Evolutionary conservation across 805 yeast species (phyloP), one percentile per base, ranked within the genome.

Genomic region (Candida cerambycidarum): DNA sequence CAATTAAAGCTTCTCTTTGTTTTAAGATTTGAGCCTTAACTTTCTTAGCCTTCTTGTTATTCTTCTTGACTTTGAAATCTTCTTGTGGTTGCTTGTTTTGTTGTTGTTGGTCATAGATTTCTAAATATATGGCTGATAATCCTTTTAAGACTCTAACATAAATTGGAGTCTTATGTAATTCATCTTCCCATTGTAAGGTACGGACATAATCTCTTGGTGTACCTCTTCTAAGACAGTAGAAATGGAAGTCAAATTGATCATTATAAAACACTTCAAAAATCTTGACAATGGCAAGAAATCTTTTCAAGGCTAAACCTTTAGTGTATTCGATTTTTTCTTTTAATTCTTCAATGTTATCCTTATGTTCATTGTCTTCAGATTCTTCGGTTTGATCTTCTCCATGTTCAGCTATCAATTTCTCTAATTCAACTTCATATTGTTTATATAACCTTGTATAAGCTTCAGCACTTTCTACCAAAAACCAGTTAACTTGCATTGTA

Each of bases 161-260:
- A 40, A 85, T 75, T 3, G 95, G 89, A 25, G 85, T 79, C 7
- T 79, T 59, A 58, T 73, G 89, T 35, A 93, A 61, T 15, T 66
- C 59, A 59, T 90, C 95, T 43, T 82, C 96, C 98, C 98, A 93
- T 38, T 71, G 62, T 39, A 90, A 52, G 78, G 87, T 79, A 14
- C 81, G 82, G 21, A 86, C 53, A 58, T 92, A 93, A 7, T 92
- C 83, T 50, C 95, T 77, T 18, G 92, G 83, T 5, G 97, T 88
- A 16, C 97, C 98, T 53, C 85, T 81, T 64, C 97, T 79, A 74
- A 87, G 79, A 59, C 95, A 85, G 61, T 88, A 93, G 35, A 86
- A 83, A 61, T 93, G 98, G 82, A 92, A 93, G 61, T 93, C 99
- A 50, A 85, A 75, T 67, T 93, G 97, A 58, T 93, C 99, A 48